These are phyloP conservation scores for Manihot esculenta DNA, from an alignment of 441 rosid genomes.

Conservation along the genomic window DNA sequence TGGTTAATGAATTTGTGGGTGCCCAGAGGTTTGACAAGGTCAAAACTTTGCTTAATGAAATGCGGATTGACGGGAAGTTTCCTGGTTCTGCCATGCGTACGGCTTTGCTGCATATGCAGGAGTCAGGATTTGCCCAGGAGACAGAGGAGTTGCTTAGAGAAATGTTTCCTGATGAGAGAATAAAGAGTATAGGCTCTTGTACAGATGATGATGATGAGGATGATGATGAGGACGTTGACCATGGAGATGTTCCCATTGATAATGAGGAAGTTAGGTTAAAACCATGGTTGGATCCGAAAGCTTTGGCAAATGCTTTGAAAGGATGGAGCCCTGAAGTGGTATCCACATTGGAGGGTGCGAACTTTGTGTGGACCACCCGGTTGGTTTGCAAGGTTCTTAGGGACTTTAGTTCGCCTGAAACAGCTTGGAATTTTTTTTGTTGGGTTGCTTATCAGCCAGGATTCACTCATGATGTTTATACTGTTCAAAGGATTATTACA, in stretches of 20 bases:
- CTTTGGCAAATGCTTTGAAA: slow-evolving; percentile 71
- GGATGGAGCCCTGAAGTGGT: slow-evolving; percentile 66
- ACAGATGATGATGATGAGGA: slow-evolving; percentile 35
- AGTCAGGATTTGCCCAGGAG: slow-evolving; percentile 56
- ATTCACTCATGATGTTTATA: slow-evolving; percentile 71
- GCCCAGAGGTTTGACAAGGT: slow-evolving; percentile 49
- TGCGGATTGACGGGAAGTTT: slow-evolving; percentile 65
- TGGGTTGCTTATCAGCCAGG: slow-evolving; percentile 92
- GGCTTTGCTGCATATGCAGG: slow-evolving; percentile 56
- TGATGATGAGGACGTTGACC: slow-evolving; percentile 23
- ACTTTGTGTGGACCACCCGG: slow-evolving; percentile 80
- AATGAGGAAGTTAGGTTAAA: slow-evolving; percentile 49
- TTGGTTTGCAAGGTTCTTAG: slow-evolving; percentile 86
- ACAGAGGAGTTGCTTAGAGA: slow-evolving; percentile 45
- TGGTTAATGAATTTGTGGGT: slow-evolving; percentile 54
- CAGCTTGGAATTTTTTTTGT: slow-evolving; percentile 87
- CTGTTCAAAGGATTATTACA: slow-evolving; percentile 76
- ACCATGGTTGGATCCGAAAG: slow-evolving; percentile 87
- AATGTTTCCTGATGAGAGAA: slow-evolving; percentile 73
- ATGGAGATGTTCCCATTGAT: slow-evolving; percentile 23
- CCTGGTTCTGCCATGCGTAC: slow-evolving; percentile 56
- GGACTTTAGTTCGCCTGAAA: slow-evolving; percentile 57
- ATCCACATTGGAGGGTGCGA: slow-evolving; percentile 57
- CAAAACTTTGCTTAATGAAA: slow-evolving; percentile 56
- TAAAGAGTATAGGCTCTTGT: slow-evolving; percentile 42